These are phyloP conservation scores for Apiospora kogelbergensis DNA, from an alignment of 2,329 filamentous ascomycete genomes.

Conservation along the genomic window DNA sequence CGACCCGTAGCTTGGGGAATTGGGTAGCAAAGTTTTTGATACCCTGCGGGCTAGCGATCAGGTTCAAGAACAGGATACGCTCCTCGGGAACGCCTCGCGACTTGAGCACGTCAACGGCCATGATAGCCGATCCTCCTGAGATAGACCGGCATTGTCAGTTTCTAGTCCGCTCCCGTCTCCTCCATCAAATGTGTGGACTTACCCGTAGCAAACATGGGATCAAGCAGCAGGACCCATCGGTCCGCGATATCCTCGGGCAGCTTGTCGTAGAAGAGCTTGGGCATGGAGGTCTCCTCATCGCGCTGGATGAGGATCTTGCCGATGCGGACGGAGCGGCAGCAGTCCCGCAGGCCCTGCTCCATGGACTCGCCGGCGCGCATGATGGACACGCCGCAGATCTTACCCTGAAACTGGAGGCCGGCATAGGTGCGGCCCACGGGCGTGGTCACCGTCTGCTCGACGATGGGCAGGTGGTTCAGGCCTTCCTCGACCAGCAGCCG, in stretches of 20 bases:
- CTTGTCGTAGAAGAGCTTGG: conserved; percentile 97
- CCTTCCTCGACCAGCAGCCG: conserved; percentile 95
- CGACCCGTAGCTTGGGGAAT: conserved; percentile 85
- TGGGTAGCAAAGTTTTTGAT: conserved; percentile 84
- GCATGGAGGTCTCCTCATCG: conserved; percentile 90
- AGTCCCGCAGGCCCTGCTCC: conserved; percentile 95
- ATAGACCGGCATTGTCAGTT: conserved; percentile 13
- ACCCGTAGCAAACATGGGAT: conserved; percentile 99
- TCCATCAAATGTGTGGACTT: conserved; percentile 23
- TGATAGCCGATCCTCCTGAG: conserved; percentile 94
- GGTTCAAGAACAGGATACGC: conserved; percentile 91
- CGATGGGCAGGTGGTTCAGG: conserved; percentile 90
- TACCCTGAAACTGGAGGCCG: conserved; percentile 93
- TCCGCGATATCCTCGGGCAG: conserved; percentile 90
- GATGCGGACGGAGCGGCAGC: conserved; percentile 95
- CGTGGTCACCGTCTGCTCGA: conserved; percentile 85
- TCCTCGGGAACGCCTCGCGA: conserved; percentile 91
- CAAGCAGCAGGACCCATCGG: conserved; percentile 88
- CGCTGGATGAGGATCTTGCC: conserved; percentile 98
- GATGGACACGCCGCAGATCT: conserved; percentile 97
- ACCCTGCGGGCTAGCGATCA: conserved; percentile 95
- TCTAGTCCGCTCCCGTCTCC: not conserved
- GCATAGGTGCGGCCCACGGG: conserved; percentile 86
- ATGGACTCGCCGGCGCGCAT: conserved; percentile 98
- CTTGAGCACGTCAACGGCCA: conserved; percentile 93